phyloP scores from a whole-genome alignment of 345 rosid species.

The Garcia nutans region DNA sequence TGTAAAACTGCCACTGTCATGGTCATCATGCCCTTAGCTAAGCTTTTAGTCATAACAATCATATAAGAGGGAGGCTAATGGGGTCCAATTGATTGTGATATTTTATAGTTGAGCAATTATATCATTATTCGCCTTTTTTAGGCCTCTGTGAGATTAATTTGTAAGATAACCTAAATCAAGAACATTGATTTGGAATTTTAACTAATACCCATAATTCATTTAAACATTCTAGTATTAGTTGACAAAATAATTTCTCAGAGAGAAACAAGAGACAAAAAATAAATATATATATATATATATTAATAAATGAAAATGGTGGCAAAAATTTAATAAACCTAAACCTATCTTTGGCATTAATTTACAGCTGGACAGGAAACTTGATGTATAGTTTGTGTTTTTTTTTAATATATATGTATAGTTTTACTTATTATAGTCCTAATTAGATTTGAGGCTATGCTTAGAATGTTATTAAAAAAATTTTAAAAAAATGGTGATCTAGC shows the following conservation, averaged over 20 bases:
- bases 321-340: too few relatives aligned
- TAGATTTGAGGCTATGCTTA: background rate
- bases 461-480: background rate
- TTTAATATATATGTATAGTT: background rate
- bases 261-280: background rate
- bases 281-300: too few relatives aligned
- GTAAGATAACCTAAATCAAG: constrained; percentile 22
- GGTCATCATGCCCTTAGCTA: constrained; percentile 3
- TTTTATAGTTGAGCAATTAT: constrained; percentile 24
- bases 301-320: too few relatives aligned
- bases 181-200: constrained; percentile 24
- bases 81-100: constrained; percentile 25
- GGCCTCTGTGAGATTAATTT: constrained; percentile 12
- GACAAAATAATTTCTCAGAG: constrained; percentile 1
- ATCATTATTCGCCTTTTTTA: background rate
- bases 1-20: constrained; percentile 9
- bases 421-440: background rate
- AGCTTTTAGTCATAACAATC: background rate
- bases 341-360: background rate
- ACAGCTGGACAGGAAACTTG: constrained; percentile 1
- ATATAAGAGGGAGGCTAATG: background rate
- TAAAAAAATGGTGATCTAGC: background rate
- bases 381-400: background rate
- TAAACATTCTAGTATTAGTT: background rate
- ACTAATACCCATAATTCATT: constrained; percentile 8